Evolutionary conservation across 176 grass and related monocot genomes (phyloP), one percentile per base, ranked within the genome.

Genomic region (Saccharum spontaneum): DNA sequence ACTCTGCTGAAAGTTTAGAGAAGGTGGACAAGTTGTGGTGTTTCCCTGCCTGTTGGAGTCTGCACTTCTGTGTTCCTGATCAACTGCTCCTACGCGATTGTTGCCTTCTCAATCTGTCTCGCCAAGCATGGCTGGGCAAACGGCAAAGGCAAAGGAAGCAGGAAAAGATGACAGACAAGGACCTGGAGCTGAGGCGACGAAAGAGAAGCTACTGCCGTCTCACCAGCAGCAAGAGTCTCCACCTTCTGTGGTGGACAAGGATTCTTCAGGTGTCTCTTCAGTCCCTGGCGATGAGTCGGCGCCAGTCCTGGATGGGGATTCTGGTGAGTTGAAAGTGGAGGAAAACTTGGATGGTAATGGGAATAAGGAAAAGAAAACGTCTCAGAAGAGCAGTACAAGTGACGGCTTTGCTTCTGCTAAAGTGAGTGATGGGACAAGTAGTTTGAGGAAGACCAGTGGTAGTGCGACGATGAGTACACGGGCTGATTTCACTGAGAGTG

Each of bases 371-470:
- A 97, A 94, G 76, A 97, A 97, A 82, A 79, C 65, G 0, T 92
- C 89, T 0, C 83, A 97, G 37, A 89, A 91, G 89, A 94, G 91
- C 33, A 97, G 92, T 63, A 89, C 82, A 10, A 97, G 87, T 75
- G 92, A 94, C 30, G 93, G 92, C 80, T 97, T 94, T 43, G 76
- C 84, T 48, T 94, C 92, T 74, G 94, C 94, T 48, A 94, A 97
- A 91, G 91, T 97, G 73, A 97, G 92, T 79, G 94, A 92, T 83
- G 94, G 87, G 75, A 97, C 91, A 48, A 90, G 79, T 83, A 97
- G 92, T 88, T 67, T 93, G 77, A 84, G 82, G 79, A 92, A 93
- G 76, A 90, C 90, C 79, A 91, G 81, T 46, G 90, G 87, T 62
- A 93, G 92, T 76, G 90, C 85, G 22, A 94, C 91, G 75, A 94